Evolutionary conservation across 2,329 filamentous ascomycete genomes (phyloP).

Genomic region (Pyrenophora graminea): DNA sequence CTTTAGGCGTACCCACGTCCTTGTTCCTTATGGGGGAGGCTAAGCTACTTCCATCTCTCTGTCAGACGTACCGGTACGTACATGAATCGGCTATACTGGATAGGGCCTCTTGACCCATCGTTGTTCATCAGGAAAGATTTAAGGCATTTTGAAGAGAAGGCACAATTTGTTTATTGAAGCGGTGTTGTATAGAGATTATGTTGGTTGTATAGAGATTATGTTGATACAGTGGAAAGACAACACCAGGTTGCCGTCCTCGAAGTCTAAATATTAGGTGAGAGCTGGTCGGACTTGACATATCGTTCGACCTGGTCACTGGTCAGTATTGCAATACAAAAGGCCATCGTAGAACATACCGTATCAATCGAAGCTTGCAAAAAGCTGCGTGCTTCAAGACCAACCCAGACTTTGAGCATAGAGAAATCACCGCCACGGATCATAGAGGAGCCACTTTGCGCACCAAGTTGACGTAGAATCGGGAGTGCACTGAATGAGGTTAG

Average conservation of each 20-base stretch:
- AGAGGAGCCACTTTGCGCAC: slow-evolving; percentile 71
- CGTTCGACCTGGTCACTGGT: slow-evolving; percentile 67
- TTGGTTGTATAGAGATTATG: background rate
- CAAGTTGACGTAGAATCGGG: slow-evolving; percentile 86
- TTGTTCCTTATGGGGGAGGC: no score
- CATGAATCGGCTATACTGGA: no score
- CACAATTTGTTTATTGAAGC: no score
- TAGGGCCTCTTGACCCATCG: no score
- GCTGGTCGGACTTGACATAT: slow-evolving; percentile 87
- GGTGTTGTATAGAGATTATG: background rate
- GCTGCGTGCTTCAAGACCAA: slow-evolving; percentile 82
- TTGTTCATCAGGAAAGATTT: no score
- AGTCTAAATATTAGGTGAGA: slow-evolving; percentile 79
- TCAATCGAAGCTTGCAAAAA: slow-evolving; percentile 90
- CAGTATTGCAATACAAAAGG: slow-evolving; percentile 1
- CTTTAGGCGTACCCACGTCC: background rate
- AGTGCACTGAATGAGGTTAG: slow-evolving; percentile 64
- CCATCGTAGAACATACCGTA: slow-evolving; percentile 64
- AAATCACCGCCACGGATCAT: slow-evolving; percentile 55
- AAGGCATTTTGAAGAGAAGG: no score
- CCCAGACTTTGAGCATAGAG: slow-evolving; percentile 85
- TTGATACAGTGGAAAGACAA: background rate
- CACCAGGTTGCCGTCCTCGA: background rate
- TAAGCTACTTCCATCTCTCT: no score
- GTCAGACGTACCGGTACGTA: no score